Conservation (phyloP, 2,329 filamentous ascomycete genomes). For the Trichoderma koningii region DNA sequence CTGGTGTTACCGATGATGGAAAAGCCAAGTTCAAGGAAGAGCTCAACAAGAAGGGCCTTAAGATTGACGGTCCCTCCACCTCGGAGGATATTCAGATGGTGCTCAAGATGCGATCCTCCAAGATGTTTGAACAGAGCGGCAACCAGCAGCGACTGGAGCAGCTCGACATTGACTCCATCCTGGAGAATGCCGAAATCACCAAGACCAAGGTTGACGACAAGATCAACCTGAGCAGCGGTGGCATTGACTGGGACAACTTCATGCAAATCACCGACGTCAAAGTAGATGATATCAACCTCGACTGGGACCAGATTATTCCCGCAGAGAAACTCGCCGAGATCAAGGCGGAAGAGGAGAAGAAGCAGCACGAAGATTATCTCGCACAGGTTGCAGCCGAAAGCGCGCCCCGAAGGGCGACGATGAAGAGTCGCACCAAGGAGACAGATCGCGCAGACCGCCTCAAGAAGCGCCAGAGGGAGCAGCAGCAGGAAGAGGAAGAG, state of each 20-base stretch:
- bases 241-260: slow-evolving; percentile 83
- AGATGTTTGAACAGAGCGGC: slow-evolving; percentile 96
- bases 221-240: slow-evolving; percentile 88
- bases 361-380: slow-evolving; percentile 79
- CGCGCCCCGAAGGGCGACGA: slow-evolving; percentile 73
- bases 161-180: slow-evolving; percentile 93
- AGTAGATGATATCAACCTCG: slow-evolving; percentile 74
- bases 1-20: slow-evolving; percentile 93
- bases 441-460: slow-evolving; percentile 66
- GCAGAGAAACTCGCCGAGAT: slow-evolving; percentile 87
- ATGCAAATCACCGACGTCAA: slow-evolving; percentile 98
- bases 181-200: slow-evolving; percentile 95
- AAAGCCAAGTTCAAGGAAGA: slow-evolving; percentile 76
- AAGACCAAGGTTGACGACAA: slow-evolving; percentile 94
- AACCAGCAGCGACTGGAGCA: slow-evolving; percentile 97
- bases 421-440: slow-evolving; percentile 59
- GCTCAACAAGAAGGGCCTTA: slow-evolving; percentile 74
- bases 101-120: slow-evolving; percentile 95
- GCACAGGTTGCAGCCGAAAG: slow-evolving; percentile 81
- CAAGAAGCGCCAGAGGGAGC: slow-evolving; percentile 67
- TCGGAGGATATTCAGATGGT: slow-evolving; percentile 96
- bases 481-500: slow-evolving; percentile 69
- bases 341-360: slow-evolving; percentile 84
- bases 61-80: slow-evolving; percentile 78
- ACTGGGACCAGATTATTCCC: slow-evolving; percentile 98